These are phyloP conservation scores for Peniophora sp. DNA, from an alignment of 1,284 basidiomycete species.

Conservation along the genomic window DNA sequence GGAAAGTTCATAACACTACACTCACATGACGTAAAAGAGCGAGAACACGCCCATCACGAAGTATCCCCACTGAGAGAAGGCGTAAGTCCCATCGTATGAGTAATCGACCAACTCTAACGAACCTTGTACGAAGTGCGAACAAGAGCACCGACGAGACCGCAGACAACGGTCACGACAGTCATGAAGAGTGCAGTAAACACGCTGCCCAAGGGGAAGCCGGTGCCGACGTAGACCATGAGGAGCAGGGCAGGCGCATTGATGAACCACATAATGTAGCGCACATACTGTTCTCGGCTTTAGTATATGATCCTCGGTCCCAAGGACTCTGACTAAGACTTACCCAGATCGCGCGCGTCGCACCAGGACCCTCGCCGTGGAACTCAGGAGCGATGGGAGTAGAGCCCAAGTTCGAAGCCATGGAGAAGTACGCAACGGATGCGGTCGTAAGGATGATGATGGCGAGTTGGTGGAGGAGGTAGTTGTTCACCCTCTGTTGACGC, in stretches of 20 bases:
- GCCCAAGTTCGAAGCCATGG: conserved; percentile 56
- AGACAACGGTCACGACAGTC: conserved; percentile 39
- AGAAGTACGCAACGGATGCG: conserved; percentile 38
- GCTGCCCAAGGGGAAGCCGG: conserved; percentile 42
- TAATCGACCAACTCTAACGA: too few relatives aligned
- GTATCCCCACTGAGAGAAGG: conserved; percentile 35
- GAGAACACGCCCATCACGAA: conserved; percentile 37
- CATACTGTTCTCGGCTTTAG: conserved; percentile 23
- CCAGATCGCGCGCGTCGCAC: neutral
- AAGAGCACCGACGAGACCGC: conserved; percentile 42
- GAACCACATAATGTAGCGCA: conserved; percentile 50
- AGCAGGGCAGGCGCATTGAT: conserved; percentile 52
- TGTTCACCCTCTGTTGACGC: conserved; percentile 24
- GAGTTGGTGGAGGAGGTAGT: conserved; percentile 41
- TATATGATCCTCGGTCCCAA: neutral
- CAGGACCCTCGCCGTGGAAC: conserved; percentile 16
- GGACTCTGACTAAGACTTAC: neutral
- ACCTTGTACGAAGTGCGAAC: conserved; percentile 33
- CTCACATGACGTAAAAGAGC: conserved; percentile 40
- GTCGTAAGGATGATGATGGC: conserved; percentile 38
- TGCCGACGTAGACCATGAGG: conserved; percentile 41
- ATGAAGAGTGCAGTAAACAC: conserved; percentile 50
- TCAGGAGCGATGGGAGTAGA: conserved; percentile 39
- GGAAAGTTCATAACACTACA: conserved; percentile 17
- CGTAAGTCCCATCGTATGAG: too few relatives aligned